These are phyloP conservation scores for Chimonanthus salicifolius DNA, from an alignment of 164 flowering plant genomes.

Conservation along the genomic window DNA sequence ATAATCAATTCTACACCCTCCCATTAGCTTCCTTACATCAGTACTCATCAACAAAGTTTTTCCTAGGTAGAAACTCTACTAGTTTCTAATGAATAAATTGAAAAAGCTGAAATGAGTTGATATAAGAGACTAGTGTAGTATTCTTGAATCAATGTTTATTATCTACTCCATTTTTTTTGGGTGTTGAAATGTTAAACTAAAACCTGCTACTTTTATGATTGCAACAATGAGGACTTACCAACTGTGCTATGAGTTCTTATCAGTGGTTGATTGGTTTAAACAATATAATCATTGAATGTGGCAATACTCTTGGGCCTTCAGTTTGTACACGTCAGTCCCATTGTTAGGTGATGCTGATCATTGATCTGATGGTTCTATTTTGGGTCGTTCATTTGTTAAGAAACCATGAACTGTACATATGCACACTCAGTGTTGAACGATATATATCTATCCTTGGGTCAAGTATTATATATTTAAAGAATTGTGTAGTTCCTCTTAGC, in stretches of 20 bases:
- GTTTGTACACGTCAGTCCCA: background rate
- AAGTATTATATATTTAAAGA: background rate
- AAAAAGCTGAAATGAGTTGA: background rate
- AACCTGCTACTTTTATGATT: too few species aligned
- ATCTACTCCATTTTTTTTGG: background rate
- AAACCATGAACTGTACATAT: background rate
- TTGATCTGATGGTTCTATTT: background rate
- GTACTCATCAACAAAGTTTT: too few species aligned
- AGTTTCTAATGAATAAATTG: background rate
- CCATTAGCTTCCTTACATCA: too few species aligned
- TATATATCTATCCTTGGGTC: too few species aligned
- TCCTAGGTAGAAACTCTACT: too few species aligned
- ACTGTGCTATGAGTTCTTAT: too few species aligned
- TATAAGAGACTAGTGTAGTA: background rate
- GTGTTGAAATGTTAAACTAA: too few species aligned
- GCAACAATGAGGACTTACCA: too few species aligned
- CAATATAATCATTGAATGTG: too few species aligned
- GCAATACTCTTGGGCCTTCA: background rate
- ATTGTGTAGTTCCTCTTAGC: background rate
- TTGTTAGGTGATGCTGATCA: background rate
- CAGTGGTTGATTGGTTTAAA: too few species aligned
- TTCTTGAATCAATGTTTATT: background rate
- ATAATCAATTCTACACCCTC: too few species aligned
- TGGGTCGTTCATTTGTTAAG: background rate
- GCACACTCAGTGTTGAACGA: background rate